Conservation (phyloP, 108 stramenopile species). For the Hondaea fermentalgiana region DNA sequence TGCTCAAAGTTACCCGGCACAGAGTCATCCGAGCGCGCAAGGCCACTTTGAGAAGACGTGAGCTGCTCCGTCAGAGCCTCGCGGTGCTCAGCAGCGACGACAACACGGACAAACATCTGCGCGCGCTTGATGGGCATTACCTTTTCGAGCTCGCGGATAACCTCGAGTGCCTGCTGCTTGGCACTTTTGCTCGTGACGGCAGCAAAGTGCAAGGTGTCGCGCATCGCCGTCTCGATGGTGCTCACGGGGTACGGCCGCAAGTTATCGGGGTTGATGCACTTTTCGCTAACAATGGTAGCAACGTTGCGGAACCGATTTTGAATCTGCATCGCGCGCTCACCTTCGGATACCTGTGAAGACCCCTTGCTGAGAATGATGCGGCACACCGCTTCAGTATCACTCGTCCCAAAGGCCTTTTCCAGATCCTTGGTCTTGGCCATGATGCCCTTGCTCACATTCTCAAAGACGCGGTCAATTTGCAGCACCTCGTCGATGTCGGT, state of each 20-base stretch:
- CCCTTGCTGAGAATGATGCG: constrained; percentile 71
- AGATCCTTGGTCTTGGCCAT: constrained; percentile 77
- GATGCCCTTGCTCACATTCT: constrained; percentile 89
- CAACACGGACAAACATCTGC: constrained; percentile 76
- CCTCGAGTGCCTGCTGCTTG: constrained; percentile 90
- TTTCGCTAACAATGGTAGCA: constrained; percentile 78
- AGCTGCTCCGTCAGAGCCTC: not conserved
- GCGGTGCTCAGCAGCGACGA: not conserved
- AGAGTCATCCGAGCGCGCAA: not conserved
- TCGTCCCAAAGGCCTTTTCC: constrained; percentile 72
- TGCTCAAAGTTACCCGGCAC: not conserved
- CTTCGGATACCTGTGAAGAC: constrained; percentile 77
- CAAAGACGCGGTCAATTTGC: constrained; percentile 87
- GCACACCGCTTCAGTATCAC: constrained; percentile 65
- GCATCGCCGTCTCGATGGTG: constrained; percentile 62
- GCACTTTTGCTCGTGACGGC: constrained; percentile 74
- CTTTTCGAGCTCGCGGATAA: constrained; percentile 67
- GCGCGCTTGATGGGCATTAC: constrained; percentile 87
- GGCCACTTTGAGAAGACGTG: not conserved
- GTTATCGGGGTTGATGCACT: constrained; percentile 75
- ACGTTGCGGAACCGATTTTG: constrained; percentile 64
- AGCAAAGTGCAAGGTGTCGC: constrained; percentile 73
- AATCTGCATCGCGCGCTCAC: not conserved
- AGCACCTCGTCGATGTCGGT: constrained; percentile 93
- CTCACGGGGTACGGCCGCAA: constrained; percentile 75